These are phyloP conservation scores for Phlebopus sp. DNA, from an alignment of 1,284 basidiomycete species.

Conservation along the genomic window DNA sequence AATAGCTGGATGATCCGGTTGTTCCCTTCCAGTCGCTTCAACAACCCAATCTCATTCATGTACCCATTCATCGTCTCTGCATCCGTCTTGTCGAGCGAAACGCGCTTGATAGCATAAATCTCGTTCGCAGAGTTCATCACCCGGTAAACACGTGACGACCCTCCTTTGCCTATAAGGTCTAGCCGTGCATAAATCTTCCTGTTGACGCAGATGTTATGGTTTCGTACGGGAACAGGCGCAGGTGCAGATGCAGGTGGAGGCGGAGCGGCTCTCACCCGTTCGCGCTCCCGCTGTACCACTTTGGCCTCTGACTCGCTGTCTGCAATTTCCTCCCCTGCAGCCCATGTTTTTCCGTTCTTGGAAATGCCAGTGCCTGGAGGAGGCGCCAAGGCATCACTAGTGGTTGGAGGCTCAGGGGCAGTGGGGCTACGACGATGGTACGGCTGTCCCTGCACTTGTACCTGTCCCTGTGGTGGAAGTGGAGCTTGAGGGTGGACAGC, in stretches of 20 bases:
- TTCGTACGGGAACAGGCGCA: slow-evolving; percentile 27
- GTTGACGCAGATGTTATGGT: slow-evolving; percentile 50
- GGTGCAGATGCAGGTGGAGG: slow-evolving; percentile 21
- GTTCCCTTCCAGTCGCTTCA: slow-evolving; percentile 86
- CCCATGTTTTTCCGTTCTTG: slow-evolving; percentile 47
- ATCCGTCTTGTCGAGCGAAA: slow-evolving; percentile 83
- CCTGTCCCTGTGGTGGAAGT: slow-evolving; percentile 12
- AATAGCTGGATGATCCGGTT: slow-evolving; percentile 85
- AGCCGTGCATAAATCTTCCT: slow-evolving; percentile 78
- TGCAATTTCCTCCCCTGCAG: slow-evolving; percentile 38
- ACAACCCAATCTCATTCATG: slow-evolving; percentile 88
- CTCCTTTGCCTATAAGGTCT: slow-evolving; percentile 88
- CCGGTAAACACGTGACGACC: slow-evolving; percentile 90
- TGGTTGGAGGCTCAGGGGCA: slow-evolving; percentile 55
- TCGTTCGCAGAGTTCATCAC: slow-evolving; percentile 77
- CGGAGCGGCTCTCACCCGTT: slow-evolving; percentile 24
- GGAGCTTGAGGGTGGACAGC: slow-evolving; percentile 24
- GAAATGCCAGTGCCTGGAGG: slow-evolving; percentile 18
- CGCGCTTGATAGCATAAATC: slow-evolving; percentile 86
- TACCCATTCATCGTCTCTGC: slow-evolving; percentile 86
- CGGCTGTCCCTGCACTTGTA: slow-evolving; percentile 25
- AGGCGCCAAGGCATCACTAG: slow-evolving; percentile 35
- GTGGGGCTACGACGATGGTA: slow-evolving; percentile 60
- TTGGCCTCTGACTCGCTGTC: slow-evolving; percentile 30
- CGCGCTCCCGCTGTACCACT: slow-evolving; percentile 24